These are phyloP conservation scores for Eucommia ulmoides DNA, from an alignment of 257 asterid genomes.

Conservation along the genomic window DNA sequence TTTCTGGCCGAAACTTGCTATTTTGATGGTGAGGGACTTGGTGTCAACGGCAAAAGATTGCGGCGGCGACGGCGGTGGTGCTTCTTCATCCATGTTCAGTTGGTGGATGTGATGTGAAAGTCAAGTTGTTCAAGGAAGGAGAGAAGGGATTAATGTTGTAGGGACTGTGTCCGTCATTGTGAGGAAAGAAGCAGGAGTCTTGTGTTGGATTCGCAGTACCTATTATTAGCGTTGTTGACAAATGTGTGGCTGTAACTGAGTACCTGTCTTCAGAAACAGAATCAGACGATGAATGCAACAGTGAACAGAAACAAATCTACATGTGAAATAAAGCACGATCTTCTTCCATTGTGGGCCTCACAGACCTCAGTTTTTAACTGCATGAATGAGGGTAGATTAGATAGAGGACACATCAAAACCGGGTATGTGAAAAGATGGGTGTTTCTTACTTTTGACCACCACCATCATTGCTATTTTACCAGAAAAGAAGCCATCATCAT, in stretches of 20 bases:
- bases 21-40: slow-evolving; percentile 46
- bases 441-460: no score
- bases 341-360: slow-evolving; percentile 75
- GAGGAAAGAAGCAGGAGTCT: no score
- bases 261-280: slow-evolving; percentile 31
- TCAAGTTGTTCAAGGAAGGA: slow-evolving; percentile 4
- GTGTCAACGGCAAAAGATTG: slow-evolving; percentile 26
- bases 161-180: no score
- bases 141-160: no score
- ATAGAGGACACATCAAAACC: no score
- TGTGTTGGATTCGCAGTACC: no score
- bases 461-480: no score
- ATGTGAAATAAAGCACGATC: slow-evolving; percentile 46
- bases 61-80: slow-evolving; percentile 8
- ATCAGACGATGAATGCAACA: slow-evolving; percentile 55
- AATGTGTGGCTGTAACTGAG: slow-evolving; percentile 17
- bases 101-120: slow-evolving; percentile 15
- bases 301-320: slow-evolving; percentile 26
- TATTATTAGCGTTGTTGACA: no score
- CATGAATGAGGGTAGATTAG: no score
- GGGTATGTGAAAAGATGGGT: no score
- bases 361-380: no score
- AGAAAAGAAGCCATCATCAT: no score
- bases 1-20: slow-evolving; percentile 24
- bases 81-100: slow-evolving; percentile 36